These are phyloP conservation scores for Simmondsia chinensis DNA, from an alignment of 148 eudicot species.

Conservation along the genomic window DNA sequence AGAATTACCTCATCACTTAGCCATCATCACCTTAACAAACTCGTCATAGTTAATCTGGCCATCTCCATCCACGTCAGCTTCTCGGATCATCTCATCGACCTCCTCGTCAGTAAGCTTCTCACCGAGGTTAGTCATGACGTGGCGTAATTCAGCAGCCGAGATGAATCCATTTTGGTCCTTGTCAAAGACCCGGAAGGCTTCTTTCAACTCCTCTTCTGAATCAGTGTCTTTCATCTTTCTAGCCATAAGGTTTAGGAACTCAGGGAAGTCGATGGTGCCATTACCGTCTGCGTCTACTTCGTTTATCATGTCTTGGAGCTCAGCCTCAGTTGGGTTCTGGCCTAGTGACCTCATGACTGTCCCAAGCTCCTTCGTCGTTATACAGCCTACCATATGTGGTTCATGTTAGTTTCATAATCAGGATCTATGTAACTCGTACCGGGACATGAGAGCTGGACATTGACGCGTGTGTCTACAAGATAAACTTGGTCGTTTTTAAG, in stretches of 20 bases:
- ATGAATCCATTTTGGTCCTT: slow-evolving; percentile 82
- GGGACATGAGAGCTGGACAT: too few relatives aligned
- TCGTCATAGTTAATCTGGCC: slow-evolving; percentile 81
- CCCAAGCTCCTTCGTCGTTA: slow-evolving; percentile 84
- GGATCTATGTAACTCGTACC: too few relatives aligned
- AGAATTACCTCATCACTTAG: slow-evolving; percentile 43
- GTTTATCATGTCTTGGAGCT: slow-evolving; percentile 75
- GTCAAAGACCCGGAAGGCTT: slow-evolving; percentile 83
- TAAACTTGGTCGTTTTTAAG: too few relatives aligned
- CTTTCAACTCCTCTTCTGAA: slow-evolving; percentile 76
- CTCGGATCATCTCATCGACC: slow-evolving; percentile 80
- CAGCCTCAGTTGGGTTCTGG: slow-evolving; percentile 81
- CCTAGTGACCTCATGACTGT: slow-evolving; percentile 83
- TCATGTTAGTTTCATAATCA: too few relatives aligned
- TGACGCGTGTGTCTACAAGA: too few relatives aligned
- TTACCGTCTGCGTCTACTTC: slow-evolving; percentile 73
- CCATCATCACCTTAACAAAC: slow-evolving; percentile 77
- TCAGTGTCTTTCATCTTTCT: slow-evolving; percentile 80
- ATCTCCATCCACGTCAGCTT: slow-evolving; percentile 76
- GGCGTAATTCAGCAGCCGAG: slow-evolving; percentile 81
- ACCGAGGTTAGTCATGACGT: slow-evolving; percentile 74
- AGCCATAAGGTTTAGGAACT: slow-evolving; percentile 75
- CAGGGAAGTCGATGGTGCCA: slow-evolving; percentile 74
- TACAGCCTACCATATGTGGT: slow-evolving; percentile 63
- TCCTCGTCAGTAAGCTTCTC: slow-evolving; percentile 83